Base-by-base conservation (phyloP, 768 basidiomycete genomes). In the Dentipellis sp. region DNA sequence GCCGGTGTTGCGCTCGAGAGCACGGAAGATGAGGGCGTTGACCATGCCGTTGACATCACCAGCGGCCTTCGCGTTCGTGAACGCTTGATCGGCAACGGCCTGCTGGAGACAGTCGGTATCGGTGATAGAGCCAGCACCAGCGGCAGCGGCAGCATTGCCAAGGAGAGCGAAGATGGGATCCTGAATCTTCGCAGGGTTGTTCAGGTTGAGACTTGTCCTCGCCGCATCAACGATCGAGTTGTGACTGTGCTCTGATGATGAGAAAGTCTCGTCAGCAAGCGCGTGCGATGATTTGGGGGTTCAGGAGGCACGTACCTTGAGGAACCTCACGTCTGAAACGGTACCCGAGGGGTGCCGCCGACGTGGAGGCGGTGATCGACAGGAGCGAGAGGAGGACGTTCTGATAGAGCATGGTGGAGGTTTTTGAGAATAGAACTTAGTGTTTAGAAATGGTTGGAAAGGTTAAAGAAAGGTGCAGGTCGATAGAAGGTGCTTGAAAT, bases 1-100 rank as follows among this genome's bases (percentile, higher is more conserved):
- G 4, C 76, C 80, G 17, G 83, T 78, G 68, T 86, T 88, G 17
- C 83, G 75, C 71, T 86, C 84, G 34, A 88, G 67, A 6, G 84
- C 82, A 52, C 82, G 76, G 71, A 71, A 86, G 58, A 81, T 78
- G 61, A 88, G 66, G 4, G 84, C 83, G 57, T 72, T 74, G 29
- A 79, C 76, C 72, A 75, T 74, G 29, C 81, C 82, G 22, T 75
- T 68, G 46, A 84, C 69, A 63, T 84, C 77, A 14, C 76, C 75
- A 2, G 74, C 76, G 11, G 80, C 78, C 66, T 86, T 86, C 45
- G 84, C 83, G 65, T 86, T 86, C 36, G 83, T 83, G 72, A 86
- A 88, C 0, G 84, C 84, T 64, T 80, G 82, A 62, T 85, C 82
- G 48, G 82, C 82, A 6, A 76, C 78, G 0, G 79, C 80, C 71